Percentiles rank a stretch among this genome's conserved stretches.
These are phyloP conservation scores for Thielaviopsis musarum DNA, from an alignment of 2,329 filamentous ascomycete species.

Conservation along the genomic window DNA sequence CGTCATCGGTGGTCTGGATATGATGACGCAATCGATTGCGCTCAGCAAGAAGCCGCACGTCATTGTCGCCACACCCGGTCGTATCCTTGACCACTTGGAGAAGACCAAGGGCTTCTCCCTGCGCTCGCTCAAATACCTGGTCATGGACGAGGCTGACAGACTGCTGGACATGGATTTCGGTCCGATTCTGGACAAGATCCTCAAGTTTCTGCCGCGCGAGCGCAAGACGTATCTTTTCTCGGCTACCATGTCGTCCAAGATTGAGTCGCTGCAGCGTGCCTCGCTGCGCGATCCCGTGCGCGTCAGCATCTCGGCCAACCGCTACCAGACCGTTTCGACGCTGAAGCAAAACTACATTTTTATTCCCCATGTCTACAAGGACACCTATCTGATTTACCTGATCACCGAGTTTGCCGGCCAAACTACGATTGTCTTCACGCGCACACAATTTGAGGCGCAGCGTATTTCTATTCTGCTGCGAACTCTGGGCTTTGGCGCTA, in stretches of 20 bases:
- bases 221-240: constrained; percentile 78
- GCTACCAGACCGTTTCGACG: constrained; percentile 83
- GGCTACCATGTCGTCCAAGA: constrained; percentile 84
- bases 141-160: constrained; percentile 89
- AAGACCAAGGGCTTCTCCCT: constrained; percentile 94
- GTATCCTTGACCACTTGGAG: constrained; percentile 80
- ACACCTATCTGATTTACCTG: constrained; percentile 74
- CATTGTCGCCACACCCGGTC: constrained; percentile 78
- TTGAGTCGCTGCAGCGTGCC: constrained; percentile 82
- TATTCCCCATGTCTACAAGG: constrained; percentile 73
- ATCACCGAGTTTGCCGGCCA: constrained; percentile 79
- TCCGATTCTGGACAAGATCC: constrained; percentile 78
- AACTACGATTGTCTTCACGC: constrained; percentile 74
- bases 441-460: constrained; percentile 84
- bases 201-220: constrained; percentile 70
- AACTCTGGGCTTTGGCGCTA: constrained; percentile 71
- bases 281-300: constrained; percentile 70
- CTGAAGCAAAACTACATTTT: constrained; percentile 77
- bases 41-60: constrained; percentile 94
- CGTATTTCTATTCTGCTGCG: constrained; percentile 69
- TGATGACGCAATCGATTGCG: constrained; percentile 80
- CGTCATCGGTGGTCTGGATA: constrained; percentile 87
- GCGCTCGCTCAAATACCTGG: constrained; percentile 65
- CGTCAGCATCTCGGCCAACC: constrained; percentile 64
- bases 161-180: constrained; percentile 90